Conservation (phyloP, 163 green algal genomes). For the Chlorella variabilis region DNA sequence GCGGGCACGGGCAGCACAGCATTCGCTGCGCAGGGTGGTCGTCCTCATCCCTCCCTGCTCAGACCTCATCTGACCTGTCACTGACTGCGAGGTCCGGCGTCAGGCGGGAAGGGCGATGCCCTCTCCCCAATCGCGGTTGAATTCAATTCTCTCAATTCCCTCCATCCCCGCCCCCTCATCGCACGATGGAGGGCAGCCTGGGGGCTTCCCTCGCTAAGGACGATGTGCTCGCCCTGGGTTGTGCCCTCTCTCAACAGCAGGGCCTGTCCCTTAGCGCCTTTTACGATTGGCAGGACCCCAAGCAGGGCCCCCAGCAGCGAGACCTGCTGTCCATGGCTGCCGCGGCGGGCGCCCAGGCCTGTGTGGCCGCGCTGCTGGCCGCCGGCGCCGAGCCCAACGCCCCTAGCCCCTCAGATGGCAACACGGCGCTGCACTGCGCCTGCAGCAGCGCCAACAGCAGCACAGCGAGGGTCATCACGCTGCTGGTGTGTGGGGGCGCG, state of each 20-base stretch:
- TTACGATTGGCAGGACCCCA: conserved; percentile 6
- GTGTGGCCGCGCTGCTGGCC: background rate
- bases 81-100: too few relatives aligned
- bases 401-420: conserved; percentile 10
- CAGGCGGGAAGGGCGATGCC: too few relatives aligned
- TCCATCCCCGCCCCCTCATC: background rate
- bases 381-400: background rate
- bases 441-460: conserved; percentile 15
- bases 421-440: conserved; percentile 35
- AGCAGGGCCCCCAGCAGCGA: background rate
- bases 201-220: background rate
- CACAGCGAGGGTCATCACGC: conserved; percentile 1
- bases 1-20: too few relatives aligned
- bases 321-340: conserved; percentile 12
- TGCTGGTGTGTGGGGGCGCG: conserved; percentile 26
- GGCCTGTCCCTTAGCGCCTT: background rate
- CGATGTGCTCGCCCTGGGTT: background rate
- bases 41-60: too few relatives aligned
- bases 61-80: too few relatives aligned
- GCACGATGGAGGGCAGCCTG: background rate
- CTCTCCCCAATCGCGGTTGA: too few relatives aligned
- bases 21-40: too few relatives aligned
- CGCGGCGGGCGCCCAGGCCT: background rate
- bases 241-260: background rate
- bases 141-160: too few relatives aligned